Base-by-base conservation (phyloP, 2,329 filamentous ascomycete genomes). In the Fusarium abutilonis region DNA sequence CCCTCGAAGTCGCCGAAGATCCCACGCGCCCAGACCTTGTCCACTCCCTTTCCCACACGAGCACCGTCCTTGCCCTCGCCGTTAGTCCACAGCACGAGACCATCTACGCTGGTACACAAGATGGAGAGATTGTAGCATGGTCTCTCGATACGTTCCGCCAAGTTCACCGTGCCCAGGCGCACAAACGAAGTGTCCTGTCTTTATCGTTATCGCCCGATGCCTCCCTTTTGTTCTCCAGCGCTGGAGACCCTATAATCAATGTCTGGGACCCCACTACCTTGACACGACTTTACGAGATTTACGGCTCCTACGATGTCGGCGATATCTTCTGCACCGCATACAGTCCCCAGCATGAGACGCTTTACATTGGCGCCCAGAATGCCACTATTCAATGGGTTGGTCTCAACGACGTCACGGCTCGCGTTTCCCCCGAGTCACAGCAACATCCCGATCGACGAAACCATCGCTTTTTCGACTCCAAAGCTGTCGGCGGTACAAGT, bases 261-360 rank as follows among this genome's bases (percentile, higher is more conserved):
- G 92, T 96, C 38, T 99, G 95, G 95, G 89, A 88, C 69, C 91
- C 93, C 2, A 83, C 80, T 39, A 89, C 87, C 6, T 88, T 97
- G 74, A 85, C 84, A 52, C 88, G 90, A 26, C 82, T 95, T 1
- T 95, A 93, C 78, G 92, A 95, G 63, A 91, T 98, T 60, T 96
- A 96, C 80, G 96, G 93, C 62, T 89, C 89, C 44, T 94, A 96
- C 76, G 95, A 98, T 69, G 91, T 97, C 36, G 95, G 95, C 57
- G 95, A 99, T 78, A 87, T 99, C 56, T 98, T 98, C 75, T 96
- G 92, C 68, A 89, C 97, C n/a, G 90, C 89, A 2, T 97, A 96
- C 75, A 97, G 93, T 4, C 79, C 87, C 7, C 84, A 87, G 66
- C 82, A 92, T 69, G 86, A 94, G 66, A 96, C 90, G 0, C 84